phyloP scores from a whole-genome alignment of 805 yeast species.

The Clavispora asparagi region DNA sequence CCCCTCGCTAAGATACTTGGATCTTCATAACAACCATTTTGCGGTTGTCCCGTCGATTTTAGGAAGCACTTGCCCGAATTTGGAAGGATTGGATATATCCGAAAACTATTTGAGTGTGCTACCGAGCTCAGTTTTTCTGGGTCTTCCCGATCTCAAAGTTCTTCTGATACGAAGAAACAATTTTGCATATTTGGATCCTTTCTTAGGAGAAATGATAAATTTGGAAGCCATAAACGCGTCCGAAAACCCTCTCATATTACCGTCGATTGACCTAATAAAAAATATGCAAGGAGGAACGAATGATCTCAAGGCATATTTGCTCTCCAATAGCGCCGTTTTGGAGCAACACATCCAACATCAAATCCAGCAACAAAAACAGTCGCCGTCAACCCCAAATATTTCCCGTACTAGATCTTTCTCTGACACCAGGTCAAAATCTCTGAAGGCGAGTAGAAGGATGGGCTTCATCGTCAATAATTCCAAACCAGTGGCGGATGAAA shows the following conservation, averaged over 20 bases:
- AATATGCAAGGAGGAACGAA: constrained; percentile 42
- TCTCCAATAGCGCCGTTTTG: constrained; percentile 27
- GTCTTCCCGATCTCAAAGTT: constrained; percentile 45
- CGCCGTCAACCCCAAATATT: constrained; percentile 13
- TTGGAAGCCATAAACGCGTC: constrained; percentile 57
- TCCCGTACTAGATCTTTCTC: constrained; percentile 28
- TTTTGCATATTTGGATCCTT: constrained; percentile 50
- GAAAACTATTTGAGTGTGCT: constrained; percentile 46
- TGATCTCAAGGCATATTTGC: constrained; percentile 34
- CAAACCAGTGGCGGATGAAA: constrained; percentile 10
- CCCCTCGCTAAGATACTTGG: constrained; percentile 42
- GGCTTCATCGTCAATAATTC: constrained; percentile 57
- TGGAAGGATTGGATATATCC: constrained; percentile 67
- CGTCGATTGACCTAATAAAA: constrained; percentile 32
- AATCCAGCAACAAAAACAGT: constrained; percentile 11
- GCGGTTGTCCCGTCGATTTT: constrained; percentile 47
- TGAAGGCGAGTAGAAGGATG: constrained; percentile 72
- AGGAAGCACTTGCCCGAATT: constrained; percentile 24
- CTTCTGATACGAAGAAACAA: constrained; percentile 59
- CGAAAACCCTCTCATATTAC: constrained; percentile 55
- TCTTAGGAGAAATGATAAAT: constrained; percentile 45
- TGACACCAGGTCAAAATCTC: constrained; percentile 39
- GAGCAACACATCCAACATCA: constrained; percentile 15
- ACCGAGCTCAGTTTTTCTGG: constrained; percentile 37
- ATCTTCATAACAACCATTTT: constrained; percentile 58